These are phyloP conservation scores for Diplocarpon mali DNA, from an alignment of 2,329 filamentous ascomycete genomes.

Conservation along the genomic window DNA sequence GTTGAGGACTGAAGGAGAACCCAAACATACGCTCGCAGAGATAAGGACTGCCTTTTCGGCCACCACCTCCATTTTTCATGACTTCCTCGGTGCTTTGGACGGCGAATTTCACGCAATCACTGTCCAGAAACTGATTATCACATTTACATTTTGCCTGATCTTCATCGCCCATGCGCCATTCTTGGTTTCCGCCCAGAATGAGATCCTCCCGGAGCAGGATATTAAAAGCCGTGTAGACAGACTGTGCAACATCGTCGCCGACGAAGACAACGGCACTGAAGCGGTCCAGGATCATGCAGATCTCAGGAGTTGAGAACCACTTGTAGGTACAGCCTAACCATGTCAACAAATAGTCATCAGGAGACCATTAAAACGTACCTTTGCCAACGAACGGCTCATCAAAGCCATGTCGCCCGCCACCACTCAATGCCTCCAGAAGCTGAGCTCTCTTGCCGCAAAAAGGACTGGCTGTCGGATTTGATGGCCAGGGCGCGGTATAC, in stretches of 20 bases:
- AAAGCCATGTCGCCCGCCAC: conserved; percentile 32
- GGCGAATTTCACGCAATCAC: no score
- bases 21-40: no score
- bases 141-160: no score
- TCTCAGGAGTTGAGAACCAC: conserved; percentile 32
- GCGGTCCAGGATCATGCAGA: conserved; percentile 34
- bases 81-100: no score
- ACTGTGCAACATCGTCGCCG: conserved; percentile 30
- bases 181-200: conserved; percentile 29
- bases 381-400: conserved; percentile 29
- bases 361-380: conserved; percentile 1
- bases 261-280: conserved; percentile 33
- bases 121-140: no score
- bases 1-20: no score
- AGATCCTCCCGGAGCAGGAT: conserved; percentile 33
- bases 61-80: no score
- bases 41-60: no score
- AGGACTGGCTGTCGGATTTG: conserved; percentile 9
- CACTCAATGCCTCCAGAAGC: conserved; percentile 32
- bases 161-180: conserved; percentile 29
- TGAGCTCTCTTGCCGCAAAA: conserved; percentile 23
- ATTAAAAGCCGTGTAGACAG: conserved; percentile 35
- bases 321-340: conserved; percentile 31
- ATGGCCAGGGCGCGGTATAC: conserved; percentile 14
- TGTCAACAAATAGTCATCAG: background rate